Percentiles rank a stretch among this genome's conserved stretches.
Evolutionary conservation across 208 protist species (phyloP).

Genomic region (Polymyxa betae): DNA sequence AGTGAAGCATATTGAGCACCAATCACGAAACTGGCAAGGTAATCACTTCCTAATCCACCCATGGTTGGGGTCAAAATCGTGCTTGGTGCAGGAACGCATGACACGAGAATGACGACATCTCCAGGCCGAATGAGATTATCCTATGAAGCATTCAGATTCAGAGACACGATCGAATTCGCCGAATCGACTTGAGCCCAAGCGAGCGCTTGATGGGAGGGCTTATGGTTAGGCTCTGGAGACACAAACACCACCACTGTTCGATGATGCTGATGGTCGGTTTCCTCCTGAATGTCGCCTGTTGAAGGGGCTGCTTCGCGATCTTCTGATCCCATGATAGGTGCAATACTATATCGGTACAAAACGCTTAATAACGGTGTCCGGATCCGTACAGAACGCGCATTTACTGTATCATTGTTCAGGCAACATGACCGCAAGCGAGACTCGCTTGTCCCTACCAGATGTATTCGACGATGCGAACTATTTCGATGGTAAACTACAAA

Average conservation of each 20-base stretch:
- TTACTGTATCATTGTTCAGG: too few species aligned
- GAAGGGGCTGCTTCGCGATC: too few species aligned
- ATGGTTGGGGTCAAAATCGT: background rate
- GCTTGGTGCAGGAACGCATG: background rate
- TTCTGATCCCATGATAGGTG: too few species aligned
- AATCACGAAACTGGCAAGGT: background rate
- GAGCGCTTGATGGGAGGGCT: background rate
- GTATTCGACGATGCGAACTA: too few species aligned
- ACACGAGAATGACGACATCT: background rate
- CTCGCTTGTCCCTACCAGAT: too few species aligned
- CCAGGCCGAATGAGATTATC: background rate
- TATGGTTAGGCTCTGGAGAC: background rate
- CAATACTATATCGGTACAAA: too few species aligned
- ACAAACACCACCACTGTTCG: background rate
- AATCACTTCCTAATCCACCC: background rate
- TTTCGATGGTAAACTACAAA: too few species aligned
- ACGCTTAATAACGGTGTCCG: too few species aligned
- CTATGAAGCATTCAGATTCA: background rate
- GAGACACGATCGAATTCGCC: background rate
- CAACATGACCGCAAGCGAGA: too few species aligned
- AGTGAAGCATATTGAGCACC: background rate
- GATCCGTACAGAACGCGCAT: too few species aligned
- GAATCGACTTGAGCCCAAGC: background rate
- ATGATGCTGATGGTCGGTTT: background rate
- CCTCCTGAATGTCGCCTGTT: too few species aligned